Evolutionary conservation across 2,329 filamentous ascomycete genomes (phyloP).

Genomic region (Claviceps citrina): DNA sequence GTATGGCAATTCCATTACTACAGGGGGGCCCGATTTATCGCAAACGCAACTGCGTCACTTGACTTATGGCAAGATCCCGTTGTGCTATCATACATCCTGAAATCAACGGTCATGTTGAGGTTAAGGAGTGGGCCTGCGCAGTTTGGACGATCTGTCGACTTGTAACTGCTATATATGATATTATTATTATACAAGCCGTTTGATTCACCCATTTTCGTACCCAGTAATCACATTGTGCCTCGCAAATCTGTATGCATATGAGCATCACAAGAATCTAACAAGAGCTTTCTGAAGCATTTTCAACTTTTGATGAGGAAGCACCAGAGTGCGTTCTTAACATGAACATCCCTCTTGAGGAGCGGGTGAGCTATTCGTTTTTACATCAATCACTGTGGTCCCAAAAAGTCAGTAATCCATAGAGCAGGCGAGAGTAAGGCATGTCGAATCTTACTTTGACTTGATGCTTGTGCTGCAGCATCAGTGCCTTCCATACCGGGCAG

Average conservation of each 20-base stretch:
- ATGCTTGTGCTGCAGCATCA: constrained; percentile 56
- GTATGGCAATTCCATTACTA: neutral
- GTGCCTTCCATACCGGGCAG: constrained; percentile 94
- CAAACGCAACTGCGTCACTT: neutral
- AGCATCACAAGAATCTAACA: neutral
- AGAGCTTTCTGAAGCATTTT: neutral
- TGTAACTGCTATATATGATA: neutral
- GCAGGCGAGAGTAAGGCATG: neutral
- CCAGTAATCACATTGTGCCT: neutral
- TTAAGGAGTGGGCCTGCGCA: neutral
- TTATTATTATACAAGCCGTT: neutral
- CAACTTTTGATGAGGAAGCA: neutral
- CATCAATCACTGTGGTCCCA: constrained; percentile 63
- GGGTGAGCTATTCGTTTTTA: constrained; percentile 63
- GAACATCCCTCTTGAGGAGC: constrained; percentile 57
- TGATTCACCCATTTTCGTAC: neutral
- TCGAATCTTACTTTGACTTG: constrained; percentile 55
- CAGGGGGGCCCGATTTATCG: neutral
- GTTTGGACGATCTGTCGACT: neutral
- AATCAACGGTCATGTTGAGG: neutral
- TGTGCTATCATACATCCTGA: neutral
- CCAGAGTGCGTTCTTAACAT: constrained; percentile 15
- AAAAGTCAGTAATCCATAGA: constrained; percentile 11
- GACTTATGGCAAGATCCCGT: neutral
- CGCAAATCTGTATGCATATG: neutral